phyloP scores from a whole-genome alignment of 208 protist species.

The Novymonas esmeraldas region DNA sequence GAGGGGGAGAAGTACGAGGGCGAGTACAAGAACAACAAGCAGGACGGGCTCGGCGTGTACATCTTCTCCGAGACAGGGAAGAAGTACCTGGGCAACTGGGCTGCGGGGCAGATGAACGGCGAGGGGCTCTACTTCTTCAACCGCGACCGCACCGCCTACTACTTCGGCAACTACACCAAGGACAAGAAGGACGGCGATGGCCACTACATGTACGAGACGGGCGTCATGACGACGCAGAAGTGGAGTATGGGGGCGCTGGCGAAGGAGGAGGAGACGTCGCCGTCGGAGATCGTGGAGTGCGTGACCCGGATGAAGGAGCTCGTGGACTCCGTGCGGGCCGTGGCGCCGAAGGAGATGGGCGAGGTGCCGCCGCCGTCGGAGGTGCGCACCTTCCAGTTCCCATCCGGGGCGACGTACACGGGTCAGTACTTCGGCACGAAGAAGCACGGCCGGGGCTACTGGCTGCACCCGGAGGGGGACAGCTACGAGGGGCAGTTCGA shows the following conservation, averaged over 20 bases:
- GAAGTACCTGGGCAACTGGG: constrained; percentile 86
- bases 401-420: constrained; percentile 85
- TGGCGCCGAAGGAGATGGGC: constrained; percentile 72
- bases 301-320: constrained; percentile 49
- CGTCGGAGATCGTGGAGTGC: constrained; percentile 62
- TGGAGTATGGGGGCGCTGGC: constrained; percentile 69
- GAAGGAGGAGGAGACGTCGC: constrained; percentile 65
- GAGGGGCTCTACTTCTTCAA: constrained; percentile 88
- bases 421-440: constrained; percentile 88
- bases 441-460: constrained; percentile 88
- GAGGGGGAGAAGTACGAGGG: constrained; percentile 87
- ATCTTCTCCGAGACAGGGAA: constrained; percentile 69
- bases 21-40: constrained; percentile 87
- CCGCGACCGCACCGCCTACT: constrained; percentile 58
- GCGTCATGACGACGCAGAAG: constrained; percentile 80
- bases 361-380: constrained; percentile 57
- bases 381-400: constrained; percentile 88
- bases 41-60: constrained; percentile 87
- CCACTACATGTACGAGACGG: constrained; percentile 88
- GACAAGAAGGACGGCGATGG: constrained; percentile 86
- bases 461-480: constrained; percentile 89
- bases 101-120: constrained; percentile 77
- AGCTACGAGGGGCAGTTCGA: constrained; percentile 91
- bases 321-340: constrained; percentile 44
- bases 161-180: constrained; percentile 71